Base-by-base conservation (phyloP, 2,329 filamentous ascomycete species). In the Myriosclerotinia scirpicola region DNA sequence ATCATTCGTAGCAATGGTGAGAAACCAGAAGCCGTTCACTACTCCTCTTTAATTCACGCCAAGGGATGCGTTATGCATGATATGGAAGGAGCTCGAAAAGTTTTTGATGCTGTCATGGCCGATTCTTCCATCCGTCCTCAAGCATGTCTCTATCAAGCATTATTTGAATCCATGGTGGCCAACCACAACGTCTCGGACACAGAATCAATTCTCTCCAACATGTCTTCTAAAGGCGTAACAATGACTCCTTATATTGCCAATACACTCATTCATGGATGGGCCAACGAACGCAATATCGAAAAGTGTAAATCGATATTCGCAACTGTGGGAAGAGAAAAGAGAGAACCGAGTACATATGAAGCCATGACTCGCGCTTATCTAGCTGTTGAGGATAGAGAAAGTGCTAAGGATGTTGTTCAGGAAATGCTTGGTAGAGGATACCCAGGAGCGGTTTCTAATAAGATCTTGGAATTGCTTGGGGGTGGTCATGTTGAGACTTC, bases 171-270 rank as follows among this genome's bases (percentile, higher is more conserved):
- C 22, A 94, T 98, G 88, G 95, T 98, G 60, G 94, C 94, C 76
- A 98, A 98, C 79, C 92, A 96, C 79, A 84, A 86, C 68, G 93
- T 97, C 54, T 81, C 83, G 38, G 89, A 90, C 68, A 94, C 92
- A 0, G 88, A 93, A 74, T 78, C 87, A 0, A 79, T 97, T 9
- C 85, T 98, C 22, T 80, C 81, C 30, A 84, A 91, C 72, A 98
- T 99, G 95, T 83, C 82, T 65, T 78, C 80, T 60, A 87, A 86
- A 67, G 81, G 87, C 48, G 88, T 99, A 14, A 90, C 93, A 73
- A 87, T 98, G 82, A 98, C 95, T 2, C 90, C 95, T 0, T 99
- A 99, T 80, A 98, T 99, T 76, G 95, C 95, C 76, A 99, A 99
- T 81, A 97, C 94, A 7, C 84, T 99, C 55, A 98, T 99, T 75